phyloP scores from a whole-genome alignment of 78 protist genomes.

The Fonticula alba region DNA sequence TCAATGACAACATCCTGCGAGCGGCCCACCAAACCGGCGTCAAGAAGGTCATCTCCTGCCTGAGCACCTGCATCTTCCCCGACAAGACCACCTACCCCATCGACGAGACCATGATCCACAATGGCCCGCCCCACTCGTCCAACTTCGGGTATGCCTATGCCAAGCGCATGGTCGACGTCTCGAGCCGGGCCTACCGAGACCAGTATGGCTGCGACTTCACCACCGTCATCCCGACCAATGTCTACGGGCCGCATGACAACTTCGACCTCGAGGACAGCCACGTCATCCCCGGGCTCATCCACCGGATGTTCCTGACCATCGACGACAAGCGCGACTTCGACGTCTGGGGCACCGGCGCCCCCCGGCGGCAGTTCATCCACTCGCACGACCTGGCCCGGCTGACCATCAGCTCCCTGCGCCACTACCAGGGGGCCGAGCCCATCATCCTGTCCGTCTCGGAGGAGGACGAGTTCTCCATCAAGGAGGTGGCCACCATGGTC shows the following conservation, averaged over 20 bases:
- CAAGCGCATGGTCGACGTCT: conserved; percentile 71
- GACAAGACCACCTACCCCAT: conserved; percentile 81
- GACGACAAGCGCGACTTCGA: conserved; percentile 29
- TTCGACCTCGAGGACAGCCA: conserved; percentile 52
- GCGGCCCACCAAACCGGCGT: neutral
- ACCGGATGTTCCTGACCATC: conserved; percentile 49
- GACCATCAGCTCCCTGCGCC: conserved; percentile 48
- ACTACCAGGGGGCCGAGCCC: conserved; percentile 52
- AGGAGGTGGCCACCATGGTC: conserved; percentile 36
- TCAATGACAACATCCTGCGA: conserved; percentile 59
- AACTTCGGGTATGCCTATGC: conserved; percentile 81
- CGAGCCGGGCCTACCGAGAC: conserved; percentile 27
- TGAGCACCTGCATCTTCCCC: conserved; percentile 85
- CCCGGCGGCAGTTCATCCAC: conserved; percentile 76
- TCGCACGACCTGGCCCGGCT: conserved; percentile 51
- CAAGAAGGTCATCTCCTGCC: conserved; percentile 54
- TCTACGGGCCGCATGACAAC: conserved; percentile 73
- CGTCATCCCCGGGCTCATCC: conserved; percentile 80
- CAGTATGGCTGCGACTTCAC: conserved; percentile 56
- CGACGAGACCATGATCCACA: conserved; percentile 68
- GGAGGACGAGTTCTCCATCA: conserved; percentile 63
- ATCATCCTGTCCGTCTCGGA: conserved; percentile 61
- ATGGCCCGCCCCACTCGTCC: conserved; percentile 65
- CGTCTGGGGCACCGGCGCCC: conserved; percentile 65
- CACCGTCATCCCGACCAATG: conserved; percentile 74